Base-by-base conservation (phyloP, 2,329 filamentous ascomycete species). In the Dendrostoma leiphaemia region DNA sequence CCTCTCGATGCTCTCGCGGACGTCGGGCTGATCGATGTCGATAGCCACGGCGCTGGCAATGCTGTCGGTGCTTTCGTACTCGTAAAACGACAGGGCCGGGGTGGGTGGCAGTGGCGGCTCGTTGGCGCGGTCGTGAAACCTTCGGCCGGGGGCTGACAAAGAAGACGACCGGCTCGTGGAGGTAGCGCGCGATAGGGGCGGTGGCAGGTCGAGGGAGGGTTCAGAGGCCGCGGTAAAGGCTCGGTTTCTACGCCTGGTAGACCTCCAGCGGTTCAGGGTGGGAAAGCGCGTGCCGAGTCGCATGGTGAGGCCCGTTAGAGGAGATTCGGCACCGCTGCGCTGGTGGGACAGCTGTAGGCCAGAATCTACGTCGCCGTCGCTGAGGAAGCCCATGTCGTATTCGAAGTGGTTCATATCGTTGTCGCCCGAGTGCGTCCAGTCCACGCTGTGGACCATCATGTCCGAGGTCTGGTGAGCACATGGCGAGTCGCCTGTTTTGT, bases 91-190 rank as follows among this genome's bases (percentile, higher is more conserved):
- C 53, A 80, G 74, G 1, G 83, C 80, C 0, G 87, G 85, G 0
- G 85, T 86, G 1, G 81, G 78, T 6, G 85, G 81, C 28, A 84
- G 69, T 3, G 77, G 73, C 41, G 77, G 74, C 50, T 86, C 84
- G 47, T 74, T 72, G 53, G 64, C 64, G 59, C 67, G 71, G 47
- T 82, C 78, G 1, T 67, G 64, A 8, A 67, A 64, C 40, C 71
- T 76, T 44, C 79, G 77, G 57, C 76, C 73, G 1, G 83, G 82
- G 31, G 80, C 79, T 10, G 89, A 90, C 50, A 89, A 75, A n/a
- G 88, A 92, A 1, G 90, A 91, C 1, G 90, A 89, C 50, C 89
- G 83, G 62, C 90, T 89, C 4, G 54, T 57, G 3, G 90, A 93
- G 3, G 86, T 79, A 7, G 85, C 80, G 46, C 81, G 77, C 2